phyloP scores from a whole-genome alignment of 2,329 filamentous ascomycete species.

The Chaetomium sp. region DNA sequence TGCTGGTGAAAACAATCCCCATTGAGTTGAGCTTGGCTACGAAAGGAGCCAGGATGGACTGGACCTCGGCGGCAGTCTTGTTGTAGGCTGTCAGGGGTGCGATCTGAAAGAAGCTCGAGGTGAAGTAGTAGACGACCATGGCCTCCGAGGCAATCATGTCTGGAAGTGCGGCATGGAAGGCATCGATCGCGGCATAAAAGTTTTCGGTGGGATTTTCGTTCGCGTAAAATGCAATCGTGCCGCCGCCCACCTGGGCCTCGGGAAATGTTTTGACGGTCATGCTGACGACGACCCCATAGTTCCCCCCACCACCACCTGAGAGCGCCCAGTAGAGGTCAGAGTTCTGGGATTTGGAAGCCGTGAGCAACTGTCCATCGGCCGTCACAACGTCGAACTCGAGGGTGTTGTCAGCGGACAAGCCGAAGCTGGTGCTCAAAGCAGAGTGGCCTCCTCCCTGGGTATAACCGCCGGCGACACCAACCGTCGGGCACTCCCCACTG shows the following conservation, averaged over 20 bases:
- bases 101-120: conserved; percentile 37
- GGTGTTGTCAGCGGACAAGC: conserved; percentile 44
- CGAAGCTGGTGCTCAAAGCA: conserved; percentile 42
- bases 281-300: conserved; percentile 30
- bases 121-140: conserved; percentile 34
- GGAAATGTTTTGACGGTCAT: conserved; percentile 24
- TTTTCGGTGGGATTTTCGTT: conserved; percentile 41
- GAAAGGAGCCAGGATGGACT: conserved; percentile 41
- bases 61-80: conserved; percentile 37
- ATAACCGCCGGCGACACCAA: conserved; percentile 44
- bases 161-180: conserved; percentile 40
- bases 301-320: conserved; percentile 36
- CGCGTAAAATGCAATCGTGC: conserved; percentile 30
- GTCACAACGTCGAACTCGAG: conserved; percentile 43
- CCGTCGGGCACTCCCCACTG: conserved; percentile 47
- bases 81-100: conserved; percentile 42
- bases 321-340: conserved; percentile 45
- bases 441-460: conserved; percentile 48
- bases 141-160: conserved; percentile 43
- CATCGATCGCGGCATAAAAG: conserved; percentile 44
- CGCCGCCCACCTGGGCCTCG: conserved; percentile 17
- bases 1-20: conserved; percentile 25
- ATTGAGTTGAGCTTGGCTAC: conserved; percentile 33
- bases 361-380: conserved; percentile 36
- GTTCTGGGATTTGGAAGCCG: conserved; percentile 35